Evolutionary conservation across 1,284 basidiomycete species (phyloP).

Genomic region (Boletus semigastroideus): DNA sequence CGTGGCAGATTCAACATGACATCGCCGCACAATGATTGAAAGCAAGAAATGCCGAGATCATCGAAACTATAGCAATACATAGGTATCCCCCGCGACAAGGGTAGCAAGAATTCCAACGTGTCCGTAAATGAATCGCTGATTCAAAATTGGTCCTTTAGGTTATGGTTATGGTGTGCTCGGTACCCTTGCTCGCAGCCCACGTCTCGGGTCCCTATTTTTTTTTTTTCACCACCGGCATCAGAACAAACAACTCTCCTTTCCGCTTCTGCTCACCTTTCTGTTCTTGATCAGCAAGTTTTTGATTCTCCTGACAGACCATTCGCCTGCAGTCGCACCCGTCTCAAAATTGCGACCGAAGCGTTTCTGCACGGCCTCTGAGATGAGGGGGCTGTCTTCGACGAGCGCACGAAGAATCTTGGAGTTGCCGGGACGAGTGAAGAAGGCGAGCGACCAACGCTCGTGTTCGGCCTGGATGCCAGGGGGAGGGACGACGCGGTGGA

Average conservation of each 20-base stretch:
- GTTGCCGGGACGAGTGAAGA: conserved; percentile 61
- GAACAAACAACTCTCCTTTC: not conserved
- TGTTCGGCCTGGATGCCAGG: conserved; percentile 44
- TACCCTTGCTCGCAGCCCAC: conserved; percentile 37
- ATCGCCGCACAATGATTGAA: not conserved
- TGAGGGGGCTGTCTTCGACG: conserved; percentile 46
- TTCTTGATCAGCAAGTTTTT: conserved; percentile 47
- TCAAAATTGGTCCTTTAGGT: conserved; percentile 5
- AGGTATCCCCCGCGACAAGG: not conserved
- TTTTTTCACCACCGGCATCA: conserved; percentile 1
- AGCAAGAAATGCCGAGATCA: not conserved
- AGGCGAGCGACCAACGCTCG: conserved; percentile 61
- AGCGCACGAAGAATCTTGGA: conserved; percentile 46
- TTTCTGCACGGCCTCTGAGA: conserved; percentile 40
- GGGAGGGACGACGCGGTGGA: conserved; percentile 52
- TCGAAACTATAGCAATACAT: too few species aligned
- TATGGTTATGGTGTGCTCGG: conserved; percentile 30
- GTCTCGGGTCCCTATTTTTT: conserved; percentile 35
- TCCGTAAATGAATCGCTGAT: not conserved
- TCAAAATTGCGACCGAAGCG: conserved; percentile 36
- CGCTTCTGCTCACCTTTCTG: conserved; percentile 34
- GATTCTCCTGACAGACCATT: conserved; percentile 51
- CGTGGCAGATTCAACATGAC: too few species aligned
- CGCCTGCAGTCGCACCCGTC: conserved; percentile 42
- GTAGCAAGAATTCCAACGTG: too few species aligned